These are phyloP conservation scores for Rhodotorula sp. DNA, from an alignment of 1,284 basidiomycete genomes.

Conservation along the genomic window DNA sequence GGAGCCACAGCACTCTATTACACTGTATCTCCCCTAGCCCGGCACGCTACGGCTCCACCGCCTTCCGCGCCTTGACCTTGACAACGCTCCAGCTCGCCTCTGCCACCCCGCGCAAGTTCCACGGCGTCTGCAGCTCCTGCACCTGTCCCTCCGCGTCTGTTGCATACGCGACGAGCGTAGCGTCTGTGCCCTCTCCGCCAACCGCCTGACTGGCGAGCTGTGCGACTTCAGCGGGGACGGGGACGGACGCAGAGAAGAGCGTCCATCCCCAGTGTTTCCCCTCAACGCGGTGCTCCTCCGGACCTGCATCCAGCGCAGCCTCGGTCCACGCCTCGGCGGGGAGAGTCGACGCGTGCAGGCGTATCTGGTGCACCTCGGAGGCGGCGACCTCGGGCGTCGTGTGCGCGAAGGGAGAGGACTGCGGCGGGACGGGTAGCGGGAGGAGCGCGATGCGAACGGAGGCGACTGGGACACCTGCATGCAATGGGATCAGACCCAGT, in stretches of 20 bases:
- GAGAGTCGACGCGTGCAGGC: constrained; percentile 11
- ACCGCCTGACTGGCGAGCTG: neutral
- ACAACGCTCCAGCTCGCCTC: constrained; percentile 38
- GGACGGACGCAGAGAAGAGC: constrained; percentile 9
- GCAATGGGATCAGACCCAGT: no score
- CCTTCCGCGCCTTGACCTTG: neutral
- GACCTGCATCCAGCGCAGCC: constrained; percentile 5
- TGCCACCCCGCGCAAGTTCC: constrained; percentile 32
- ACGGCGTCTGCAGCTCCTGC: constrained; percentile 34
- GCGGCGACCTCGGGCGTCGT: neutral
- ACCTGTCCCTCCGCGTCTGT: constrained; percentile 20
- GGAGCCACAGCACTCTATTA: no score
- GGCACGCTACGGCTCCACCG: neutral
- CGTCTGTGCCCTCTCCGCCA: neutral
- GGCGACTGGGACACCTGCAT: constrained; percentile 17
- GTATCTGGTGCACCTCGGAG: constrained; percentile 17
- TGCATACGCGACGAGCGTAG: constrained; percentile 32
- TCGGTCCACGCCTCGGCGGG: neutral
- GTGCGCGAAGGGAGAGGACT: neutral
- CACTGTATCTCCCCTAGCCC: no score
- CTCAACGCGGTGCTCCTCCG: neutral
- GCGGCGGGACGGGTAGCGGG: neutral
- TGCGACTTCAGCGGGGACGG: neutral
- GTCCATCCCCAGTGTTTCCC: constrained; percentile 39
- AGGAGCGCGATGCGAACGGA: constrained; percentile 17